Percentiles rank a stretch among this genome's conserved stretches.
phyloP scores from a whole-genome alignment of 2,329 filamentous ascomycete genomes.

The Epicoccum nigrum region DNA sequence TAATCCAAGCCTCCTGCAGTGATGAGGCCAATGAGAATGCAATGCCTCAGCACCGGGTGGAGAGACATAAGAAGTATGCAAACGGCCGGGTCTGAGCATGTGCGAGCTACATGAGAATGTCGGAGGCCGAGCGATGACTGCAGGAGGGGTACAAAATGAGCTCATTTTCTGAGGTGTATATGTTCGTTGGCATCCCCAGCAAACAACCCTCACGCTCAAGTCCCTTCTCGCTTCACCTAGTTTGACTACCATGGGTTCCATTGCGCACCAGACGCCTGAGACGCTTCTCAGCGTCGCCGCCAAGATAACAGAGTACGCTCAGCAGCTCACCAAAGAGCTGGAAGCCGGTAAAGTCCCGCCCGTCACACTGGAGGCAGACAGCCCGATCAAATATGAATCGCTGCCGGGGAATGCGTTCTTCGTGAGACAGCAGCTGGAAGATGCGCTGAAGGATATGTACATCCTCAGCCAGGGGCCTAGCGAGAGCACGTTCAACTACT shows the following conservation, averaged over 20 bases:
- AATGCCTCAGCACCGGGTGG: not conserved
- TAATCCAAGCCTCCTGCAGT: conserved; percentile 2
- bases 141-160: conserved; percentile 4
- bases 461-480: conserved; percentile 57
- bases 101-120: not conserved
- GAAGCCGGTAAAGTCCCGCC: conserved; percentile 52
- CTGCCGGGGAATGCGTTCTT: conserved; percentile 54
- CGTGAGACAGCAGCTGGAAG: conserved; percentile 53
- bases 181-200: not conserved
- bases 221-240: no score
- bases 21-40: not conserved
- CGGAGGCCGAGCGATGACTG: conserved; percentile 12
- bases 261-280: conserved; percentile 23
- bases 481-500: conserved; percentile 55
- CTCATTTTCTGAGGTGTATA: not conserved
- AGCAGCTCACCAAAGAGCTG: conserved; percentile 50
- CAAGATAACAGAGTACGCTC: conserved; percentile 54
- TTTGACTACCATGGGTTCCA: conserved; percentile 24
- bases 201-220: no score
- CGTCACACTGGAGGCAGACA: conserved; percentile 54
- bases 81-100: not conserved
- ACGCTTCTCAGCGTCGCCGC: conserved; percentile 54
- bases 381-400: conserved; percentile 51
- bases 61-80: not conserved
- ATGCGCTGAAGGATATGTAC: conserved; percentile 55